Evolutionary conservation across 2,329 filamentous ascomycete species (phyloP).

Genomic region (Colletotrichum endophyticum): DNA sequence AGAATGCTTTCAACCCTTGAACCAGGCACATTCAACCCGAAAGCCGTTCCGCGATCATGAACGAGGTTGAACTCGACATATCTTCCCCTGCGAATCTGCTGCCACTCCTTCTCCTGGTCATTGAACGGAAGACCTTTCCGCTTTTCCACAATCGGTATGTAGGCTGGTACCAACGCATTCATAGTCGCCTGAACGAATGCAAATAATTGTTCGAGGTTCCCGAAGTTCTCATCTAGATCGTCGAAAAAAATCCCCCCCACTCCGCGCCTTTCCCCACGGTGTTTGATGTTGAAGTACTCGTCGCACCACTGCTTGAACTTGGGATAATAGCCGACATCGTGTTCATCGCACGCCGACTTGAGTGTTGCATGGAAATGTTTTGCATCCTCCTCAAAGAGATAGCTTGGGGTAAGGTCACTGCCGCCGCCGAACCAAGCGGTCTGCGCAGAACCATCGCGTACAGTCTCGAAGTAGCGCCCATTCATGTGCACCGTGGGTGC

Average conservation of each 20-base stretch:
- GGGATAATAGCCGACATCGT: conserved; percentile 89
- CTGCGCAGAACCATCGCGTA: conserved; percentile 79
- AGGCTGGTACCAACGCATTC: conserved; percentile 85
- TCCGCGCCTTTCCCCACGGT: conserved; percentile 84
- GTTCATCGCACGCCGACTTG: conserved; percentile 89
- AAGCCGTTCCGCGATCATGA: conserved; percentile 92
- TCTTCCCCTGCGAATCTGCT: conserved; percentile 87
- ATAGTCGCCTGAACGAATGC: conserved; percentile 85
- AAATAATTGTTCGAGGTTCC: conserved; percentile 86
- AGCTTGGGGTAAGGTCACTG: conserved; percentile 88
- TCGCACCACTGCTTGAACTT: conserved; percentile 99
- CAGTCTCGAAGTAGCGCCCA: conserved; percentile 98
- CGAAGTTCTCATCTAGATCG: conserved; percentile 85
- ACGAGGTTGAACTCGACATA: conserved; percentile 99
- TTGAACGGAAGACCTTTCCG: conserved; percentile 91
- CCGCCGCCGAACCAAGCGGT: conserved; percentile 99
- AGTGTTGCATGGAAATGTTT: conserved; percentile 94
- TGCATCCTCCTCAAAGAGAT: conserved; percentile 95
- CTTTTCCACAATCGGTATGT: conserved; percentile 86
- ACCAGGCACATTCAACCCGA: conserved; percentile 90
- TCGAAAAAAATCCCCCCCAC: conserved; percentile 98
- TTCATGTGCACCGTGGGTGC: conserved; percentile 98
- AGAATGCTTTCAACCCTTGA: conserved; percentile 93
- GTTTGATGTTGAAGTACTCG: conserved; percentile 93
- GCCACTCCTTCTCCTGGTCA: conserved; percentile 89